phyloP scores from a whole-genome alignment of 352 stramenopile genomes.

The Phytophthora megakarya region DNA sequence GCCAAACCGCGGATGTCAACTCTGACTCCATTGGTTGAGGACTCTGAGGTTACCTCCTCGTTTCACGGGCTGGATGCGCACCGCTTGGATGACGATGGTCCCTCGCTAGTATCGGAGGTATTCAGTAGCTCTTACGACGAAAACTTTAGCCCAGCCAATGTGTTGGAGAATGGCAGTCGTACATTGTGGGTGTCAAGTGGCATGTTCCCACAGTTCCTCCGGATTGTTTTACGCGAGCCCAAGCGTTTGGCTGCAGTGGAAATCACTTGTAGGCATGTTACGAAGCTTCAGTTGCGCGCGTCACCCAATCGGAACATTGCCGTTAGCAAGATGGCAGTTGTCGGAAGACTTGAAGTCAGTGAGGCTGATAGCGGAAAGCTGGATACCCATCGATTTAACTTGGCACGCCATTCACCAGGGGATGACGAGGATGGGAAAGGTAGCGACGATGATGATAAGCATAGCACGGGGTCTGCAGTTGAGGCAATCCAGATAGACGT shows the following conservation, averaged over 20 bases:
- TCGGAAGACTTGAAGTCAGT: slow-evolving; percentile 45
- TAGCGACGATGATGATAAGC: slow-evolving; percentile 13
- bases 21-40: slow-evolving; percentile 63
- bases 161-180: slow-evolving; percentile 55
- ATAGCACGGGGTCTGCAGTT: slow-evolving; percentile 11
- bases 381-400: slow-evolving; percentile 56
- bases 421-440: slow-evolving; percentile 19
- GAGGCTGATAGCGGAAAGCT: slow-evolving; percentile 49
- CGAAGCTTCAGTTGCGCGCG: slow-evolving; percentile 58
- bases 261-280: slow-evolving; percentile 69
- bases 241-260: slow-evolving; percentile 63
- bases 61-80: slow-evolving; percentile 51
- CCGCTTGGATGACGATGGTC: slow-evolving; percentile 37
- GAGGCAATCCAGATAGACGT: slow-evolving; percentile 75
- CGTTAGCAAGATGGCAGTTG: slow-evolving; percentile 32
- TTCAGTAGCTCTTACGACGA: slow-evolving; percentile 74
- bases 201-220: slow-evolving; percentile 77
- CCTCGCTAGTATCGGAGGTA: slow-evolving; percentile 61
- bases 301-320: slow-evolving; percentile 42
- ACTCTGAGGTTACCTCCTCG: slow-evolving; percentile 60
- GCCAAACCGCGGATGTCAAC: slow-evolving; percentile 62
- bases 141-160: slow-evolving; percentile 46
- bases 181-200: slow-evolving; percentile 75
- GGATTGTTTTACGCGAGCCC: slow-evolving; percentile 64
- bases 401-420: slow-evolving; percentile 11